phyloP scores from a whole-genome alignment of 2,329 filamentous ascomycete species.

The Pseudopithomyces chartarum region DNA sequence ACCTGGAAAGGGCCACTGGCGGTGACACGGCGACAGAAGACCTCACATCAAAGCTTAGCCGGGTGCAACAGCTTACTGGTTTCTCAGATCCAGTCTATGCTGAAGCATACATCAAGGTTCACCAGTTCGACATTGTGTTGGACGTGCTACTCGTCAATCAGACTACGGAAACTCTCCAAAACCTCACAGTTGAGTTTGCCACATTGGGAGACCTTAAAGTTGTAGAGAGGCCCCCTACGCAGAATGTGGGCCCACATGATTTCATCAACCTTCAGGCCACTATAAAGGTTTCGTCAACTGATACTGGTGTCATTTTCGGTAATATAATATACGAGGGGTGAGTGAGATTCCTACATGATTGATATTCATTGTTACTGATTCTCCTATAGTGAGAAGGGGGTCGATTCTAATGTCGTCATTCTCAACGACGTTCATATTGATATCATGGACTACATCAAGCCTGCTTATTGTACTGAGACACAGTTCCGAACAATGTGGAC shows the following conservation, averaged over 20 bases:
- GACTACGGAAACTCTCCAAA: slow-evolving; percentile 93
- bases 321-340: slow-evolving; percentile 94
- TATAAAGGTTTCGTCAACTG: slow-evolving; percentile 97
- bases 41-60: slow-evolving; percentile 88
- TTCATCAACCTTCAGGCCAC: slow-evolving; percentile 99
- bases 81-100: slow-evolving; percentile 98
- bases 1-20: slow-evolving; percentile 91
- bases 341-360: not conserved
- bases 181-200: slow-evolving; percentile 97
- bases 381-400: slow-evolving; percentile 72
- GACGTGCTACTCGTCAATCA: slow-evolving; percentile 98
- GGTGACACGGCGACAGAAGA: slow-evolving; percentile 86
- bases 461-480: slow-evolving; percentile 93
- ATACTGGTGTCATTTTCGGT: slow-evolving; percentile 97
- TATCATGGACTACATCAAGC: slow-evolving; percentile 99
- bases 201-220: slow-evolving; percentile 97
- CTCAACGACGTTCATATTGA: slow-evolving; percentile 98
- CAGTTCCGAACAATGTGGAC: slow-evolving; percentile 99
- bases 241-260: slow-evolving; percentile 92
- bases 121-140: slow-evolving; percentile 97
- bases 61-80: slow-evolving; percentile 94
- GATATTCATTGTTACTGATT: slow-evolving; percentile 53
- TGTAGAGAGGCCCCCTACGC: slow-evolving; percentile 92
- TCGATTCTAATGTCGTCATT: slow-evolving; percentile 86
- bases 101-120: slow-evolving; percentile 96